Evolutionary conservation across 192 early-diverging fungal genomes (phyloP), one percentile per base, ranked within the genome.

Genomic region (Coemansia erecta): DNA sequence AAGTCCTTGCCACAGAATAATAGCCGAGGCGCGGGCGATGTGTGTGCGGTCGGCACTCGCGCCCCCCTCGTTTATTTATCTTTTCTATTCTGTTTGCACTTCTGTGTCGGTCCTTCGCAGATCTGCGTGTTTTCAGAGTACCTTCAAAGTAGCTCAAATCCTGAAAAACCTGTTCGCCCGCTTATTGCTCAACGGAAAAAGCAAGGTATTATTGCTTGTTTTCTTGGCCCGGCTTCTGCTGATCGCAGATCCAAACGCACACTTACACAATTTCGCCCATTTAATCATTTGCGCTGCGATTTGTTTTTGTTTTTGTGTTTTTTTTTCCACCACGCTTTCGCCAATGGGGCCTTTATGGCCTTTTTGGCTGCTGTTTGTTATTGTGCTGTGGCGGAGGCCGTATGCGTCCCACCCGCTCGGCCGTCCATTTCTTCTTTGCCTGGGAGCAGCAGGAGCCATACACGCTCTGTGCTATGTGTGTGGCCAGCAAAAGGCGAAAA

Each of bases 171-270:
- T 28, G 51, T 23, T 53, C 33, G 51, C 14, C 33, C 26, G 51
- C 51, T 42, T 55, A 14, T 55, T 55, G 53, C 53, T 55, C 53
- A 55, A 55, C 53, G 41, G 40, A 55, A 42, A 15, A 28, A n/a
- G 1, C 49, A 4, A 28, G 23, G 17, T 53, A 19, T 17, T n/a
- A 37, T 53, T 39, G 35, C 52, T 23, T 13, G 21, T 42, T 19
- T 23, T 55, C 41, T 19, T 49, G 47, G 21, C 22, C 40, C 19
- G 19, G n/a, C 31, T 26, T 53, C 8, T 39, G 39, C 39, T 42
- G 53, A 55, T 55, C 19, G 53, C 53, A 55, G 23, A 55, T 55
- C 53, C 39, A 21, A 19, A n/a, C n/a, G 51, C 51, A 23, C 14
- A 28, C 19, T 56, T 22, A 12, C 28, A 28, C 39, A 57, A 28